phyloP scores from a whole-genome alignment of 371 early-diverging fungal genomes.

The Mortierella sp. region DNA sequence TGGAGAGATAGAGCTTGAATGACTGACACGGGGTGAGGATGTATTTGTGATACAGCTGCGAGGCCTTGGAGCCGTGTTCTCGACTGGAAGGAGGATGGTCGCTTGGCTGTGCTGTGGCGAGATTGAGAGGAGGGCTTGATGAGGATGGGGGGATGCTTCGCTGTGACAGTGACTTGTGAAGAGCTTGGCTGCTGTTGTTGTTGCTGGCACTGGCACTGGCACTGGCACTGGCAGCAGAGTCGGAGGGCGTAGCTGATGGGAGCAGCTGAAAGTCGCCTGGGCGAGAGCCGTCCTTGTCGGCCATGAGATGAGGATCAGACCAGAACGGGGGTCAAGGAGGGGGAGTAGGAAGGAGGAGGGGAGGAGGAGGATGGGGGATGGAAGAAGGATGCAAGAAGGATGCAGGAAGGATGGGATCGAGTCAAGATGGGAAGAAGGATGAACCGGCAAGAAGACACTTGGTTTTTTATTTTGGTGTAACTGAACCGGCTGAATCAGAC shows the following conservation, averaged over 20 bases:
- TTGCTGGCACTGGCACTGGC: neutral
- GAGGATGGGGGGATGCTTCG: constrained; percentile 2
- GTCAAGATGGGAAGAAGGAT: neutral
- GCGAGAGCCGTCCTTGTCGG: neutral
- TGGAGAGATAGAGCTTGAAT: constrained; percentile 25
- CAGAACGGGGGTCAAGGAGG: neutral
- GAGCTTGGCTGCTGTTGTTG: neutral
- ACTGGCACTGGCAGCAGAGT: neutral
- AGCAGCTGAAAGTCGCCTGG: constrained; percentile 13
- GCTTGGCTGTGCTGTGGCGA: neutral
- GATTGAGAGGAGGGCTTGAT: constrained; percentile 1
- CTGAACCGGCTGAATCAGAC: neutral
- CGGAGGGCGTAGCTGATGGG: constrained; percentile 11
- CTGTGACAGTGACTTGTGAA: too few relatives aligned
- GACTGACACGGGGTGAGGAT: constrained; percentile 19
- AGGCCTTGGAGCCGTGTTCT: constrained; percentile 15
- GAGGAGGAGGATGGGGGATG: neutral
- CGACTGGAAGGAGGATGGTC: neutral
- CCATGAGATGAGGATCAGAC: neutral
- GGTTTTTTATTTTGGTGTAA: too few relatives aligned
- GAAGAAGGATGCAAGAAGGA: neutral
- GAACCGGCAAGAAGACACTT: too few relatives aligned
- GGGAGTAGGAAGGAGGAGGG: neutral
- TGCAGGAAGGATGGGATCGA: neutral
- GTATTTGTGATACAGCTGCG: constrained; percentile 10